Base-by-base conservation (phyloP, 169 alveolate species). In the Amoebophrya sp. region DNA sequence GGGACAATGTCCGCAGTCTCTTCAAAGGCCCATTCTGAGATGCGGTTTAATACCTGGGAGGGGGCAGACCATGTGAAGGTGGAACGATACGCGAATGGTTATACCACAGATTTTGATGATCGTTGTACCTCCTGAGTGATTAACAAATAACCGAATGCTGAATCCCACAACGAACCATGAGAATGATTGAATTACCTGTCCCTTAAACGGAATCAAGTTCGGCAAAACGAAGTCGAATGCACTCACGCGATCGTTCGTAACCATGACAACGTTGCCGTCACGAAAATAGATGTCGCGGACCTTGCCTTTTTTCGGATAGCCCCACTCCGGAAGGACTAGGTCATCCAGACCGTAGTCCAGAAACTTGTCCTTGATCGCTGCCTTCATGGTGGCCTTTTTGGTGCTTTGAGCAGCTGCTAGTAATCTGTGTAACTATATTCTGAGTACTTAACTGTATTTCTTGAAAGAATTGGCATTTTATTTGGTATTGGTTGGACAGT, bases 201-300 rank as follows among this genome's bases (percentile, higher is more conserved):
- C 95, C 89, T 93, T 94, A 93, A 92, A 94, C 38, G 95, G 95
- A 40, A 94, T 94, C 41, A 94, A 47, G 78, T 92, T 92, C 65
- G 65, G 65, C 6, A 47, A 18, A 18, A 47, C 65, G 18, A 47
- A 47, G 18, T 47, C 65, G 65, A 47, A 47, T 18, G 65, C 65
- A 18, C 29, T 12, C 65, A 47, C 65, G 18, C 65, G 93, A 55
- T 94, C 95, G 89, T 89, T 92, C 55, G 95, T 92, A 36, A 94
- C 92, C 95, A 94, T 94, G 78, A 94, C 91, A 29, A 94, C 93
- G 89, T 94, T 78, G 36, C 24, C 53, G 2, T 93, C 95, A 2
- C 91, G 39, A 78, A 90, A 83, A 92, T 92, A 94, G 90, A 94
- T 94, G 92, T 93, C 92, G 41, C 95, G 94, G 53, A 94, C 94